Conservation (phyloP, 202 grass and related monocot species). For the Dendrocalamus latiflorus region DNA sequence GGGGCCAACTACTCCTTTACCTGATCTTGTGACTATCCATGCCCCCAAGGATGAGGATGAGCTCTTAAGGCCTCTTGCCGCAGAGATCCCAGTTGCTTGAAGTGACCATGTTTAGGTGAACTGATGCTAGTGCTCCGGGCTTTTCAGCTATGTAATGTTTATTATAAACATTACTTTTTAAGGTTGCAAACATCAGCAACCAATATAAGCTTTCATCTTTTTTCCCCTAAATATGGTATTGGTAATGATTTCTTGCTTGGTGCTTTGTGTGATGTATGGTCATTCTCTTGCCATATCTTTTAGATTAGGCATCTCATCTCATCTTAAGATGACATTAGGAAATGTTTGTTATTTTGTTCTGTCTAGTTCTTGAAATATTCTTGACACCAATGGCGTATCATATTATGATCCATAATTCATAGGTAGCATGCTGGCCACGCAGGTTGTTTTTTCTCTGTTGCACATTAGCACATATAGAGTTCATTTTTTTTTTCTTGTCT, state of each 20-base stretch:
- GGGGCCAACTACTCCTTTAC: conserved; percentile 63
- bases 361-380: not conserved
- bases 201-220: conserved; percentile 1
- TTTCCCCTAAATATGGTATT: not conserved
- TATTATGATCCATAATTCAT: not conserved
- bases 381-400: not conserved
- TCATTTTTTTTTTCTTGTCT: not conserved
- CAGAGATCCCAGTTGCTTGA: conserved; percentile 44
- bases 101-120: not conserved
- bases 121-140: not conserved
- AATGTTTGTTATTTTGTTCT: not conserved
- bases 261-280: not conserved
- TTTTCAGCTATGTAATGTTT: not conserved
- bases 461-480: not conserved
- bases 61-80: conserved; percentile 33
- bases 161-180: conserved; percentile 2
- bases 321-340: not conserved
- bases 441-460: not conserved
- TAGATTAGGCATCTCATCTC: not conserved
- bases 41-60: conserved; percentile 67
- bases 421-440: not conserved
- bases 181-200: conserved; percentile 2
- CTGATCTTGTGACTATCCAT: conserved; percentile 83
- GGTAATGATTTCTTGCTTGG: not conserved
- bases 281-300: not conserved